Conservation (phyloP, 2,329 filamentous ascomycete genomes). For the Neopestalotiopsis sp. region DNA sequence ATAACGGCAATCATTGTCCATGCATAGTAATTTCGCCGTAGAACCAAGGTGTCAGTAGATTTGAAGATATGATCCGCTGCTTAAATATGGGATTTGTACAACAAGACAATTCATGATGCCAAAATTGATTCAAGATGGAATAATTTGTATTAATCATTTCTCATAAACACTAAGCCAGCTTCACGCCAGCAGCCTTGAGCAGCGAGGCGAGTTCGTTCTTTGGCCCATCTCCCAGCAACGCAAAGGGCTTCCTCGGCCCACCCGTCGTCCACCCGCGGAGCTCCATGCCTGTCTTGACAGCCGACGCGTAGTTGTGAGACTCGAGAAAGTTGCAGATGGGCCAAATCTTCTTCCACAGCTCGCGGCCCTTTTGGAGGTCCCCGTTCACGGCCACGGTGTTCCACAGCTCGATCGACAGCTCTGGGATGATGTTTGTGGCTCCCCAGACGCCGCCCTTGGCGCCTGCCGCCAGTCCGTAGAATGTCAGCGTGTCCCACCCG, state of each 20-base stretch:
- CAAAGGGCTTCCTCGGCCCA: conserved; percentile 55
- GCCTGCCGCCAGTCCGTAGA: conserved; percentile 56
- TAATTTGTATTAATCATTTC: not conserved
- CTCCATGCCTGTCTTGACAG: conserved; percentile 57
- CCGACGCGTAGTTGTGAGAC: conserved; percentile 50
- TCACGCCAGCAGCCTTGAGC: conserved; percentile 45
- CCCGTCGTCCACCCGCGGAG: conserved; percentile 51
- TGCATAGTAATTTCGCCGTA: not conserved
- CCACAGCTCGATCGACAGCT: conserved; percentile 53
- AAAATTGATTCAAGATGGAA: not conserved
- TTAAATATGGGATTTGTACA: too few species aligned
- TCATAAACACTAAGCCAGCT: conserved; percentile 26
- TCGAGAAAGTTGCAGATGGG: conserved; percentile 58
- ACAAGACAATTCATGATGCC: not conserved
- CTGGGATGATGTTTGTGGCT: conserved; percentile 55
- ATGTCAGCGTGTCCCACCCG: conserved; percentile 59
- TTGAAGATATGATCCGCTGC: too few species aligned
- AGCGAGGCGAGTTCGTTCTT: conserved; percentile 41
- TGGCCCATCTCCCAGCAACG: conserved; percentile 39
- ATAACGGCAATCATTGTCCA: too few species aligned
- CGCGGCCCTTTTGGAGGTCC: conserved; percentile 47
- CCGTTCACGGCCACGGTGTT: conserved; percentile 49
- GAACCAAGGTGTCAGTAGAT: too few species aligned
- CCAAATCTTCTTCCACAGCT: conserved; percentile 54
- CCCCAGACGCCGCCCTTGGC: conserved; percentile 57